Evolutionary conservation across 2,329 filamentous ascomycete genomes (phyloP).

Genomic region (Clonostachys rosea): DNA sequence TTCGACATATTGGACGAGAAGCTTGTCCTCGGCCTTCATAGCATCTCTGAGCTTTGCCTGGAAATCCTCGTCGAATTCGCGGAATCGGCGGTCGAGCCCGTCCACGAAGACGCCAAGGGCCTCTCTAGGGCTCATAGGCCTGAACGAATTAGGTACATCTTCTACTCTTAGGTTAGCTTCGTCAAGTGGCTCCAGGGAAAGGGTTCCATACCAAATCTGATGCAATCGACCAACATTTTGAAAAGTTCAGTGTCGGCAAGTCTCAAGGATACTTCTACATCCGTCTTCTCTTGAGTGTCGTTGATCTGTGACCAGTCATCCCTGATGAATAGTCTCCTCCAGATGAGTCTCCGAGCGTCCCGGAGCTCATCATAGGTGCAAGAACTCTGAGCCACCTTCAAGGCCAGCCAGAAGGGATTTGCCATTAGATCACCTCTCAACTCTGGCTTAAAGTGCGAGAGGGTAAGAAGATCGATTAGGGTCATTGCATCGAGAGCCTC

Average conservation of each 20-base stretch:
- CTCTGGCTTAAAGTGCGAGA: constrained; percentile 48
- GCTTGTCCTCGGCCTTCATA: constrained; percentile 67
- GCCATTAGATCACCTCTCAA: constrained; percentile 34
- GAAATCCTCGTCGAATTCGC: constrained; percentile 56
- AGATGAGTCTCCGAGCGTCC: constrained; percentile 62
- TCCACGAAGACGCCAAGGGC: constrained; percentile 57
- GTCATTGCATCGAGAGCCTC: constrained; percentile 62
- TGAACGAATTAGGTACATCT: constrained; percentile 33
- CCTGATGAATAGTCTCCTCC: constrained; percentile 79
- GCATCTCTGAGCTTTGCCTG: constrained; percentile 65
- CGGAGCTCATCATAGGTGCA: constrained; percentile 51
- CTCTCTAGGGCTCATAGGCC: constrained; percentile 45
- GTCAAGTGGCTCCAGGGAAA: background rate
- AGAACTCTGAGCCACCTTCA: constrained; percentile 54
- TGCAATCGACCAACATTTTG: constrained; percentile 59
- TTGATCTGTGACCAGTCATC: constrained; percentile 84
- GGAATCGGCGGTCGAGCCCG: constrained; percentile 56
- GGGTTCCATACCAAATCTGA: constrained; percentile 35
- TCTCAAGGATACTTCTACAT: constrained; percentile 59
- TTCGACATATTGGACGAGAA: constrained; percentile 60
- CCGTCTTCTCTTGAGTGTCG: constrained; percentile 69
- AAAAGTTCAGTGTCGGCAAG: constrained; percentile 65
- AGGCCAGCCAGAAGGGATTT: constrained; percentile 71
- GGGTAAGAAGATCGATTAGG: constrained; percentile 73
- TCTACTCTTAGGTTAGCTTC: constrained; percentile 27